These are phyloP conservation scores for Candida boleticola DNA, from an alignment of 805 yeast genomes.

Conservation along the genomic window DNA sequence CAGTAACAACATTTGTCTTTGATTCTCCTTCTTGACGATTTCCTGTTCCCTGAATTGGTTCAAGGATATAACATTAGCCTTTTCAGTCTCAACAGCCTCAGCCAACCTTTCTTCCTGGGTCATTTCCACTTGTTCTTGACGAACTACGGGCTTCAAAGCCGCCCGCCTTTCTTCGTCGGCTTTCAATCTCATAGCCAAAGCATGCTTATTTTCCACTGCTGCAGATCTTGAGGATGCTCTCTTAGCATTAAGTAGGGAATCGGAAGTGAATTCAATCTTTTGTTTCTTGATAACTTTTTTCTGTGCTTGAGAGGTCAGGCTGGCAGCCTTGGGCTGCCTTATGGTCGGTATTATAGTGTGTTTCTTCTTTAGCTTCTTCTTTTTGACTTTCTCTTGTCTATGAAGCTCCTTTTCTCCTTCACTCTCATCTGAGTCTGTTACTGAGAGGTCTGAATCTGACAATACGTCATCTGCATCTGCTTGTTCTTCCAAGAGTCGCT, in stretches of 20 bases:
- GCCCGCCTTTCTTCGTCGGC: constrained; percentile 63
- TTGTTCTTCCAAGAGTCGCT: constrained; percentile 19
- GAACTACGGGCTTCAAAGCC: constrained; percentile 41
- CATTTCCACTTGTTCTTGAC: constrained; percentile 45
- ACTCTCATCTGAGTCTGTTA: constrained; percentile 58
- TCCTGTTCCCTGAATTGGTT: constrained; percentile 83
- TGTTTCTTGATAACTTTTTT: constrained; percentile 9
- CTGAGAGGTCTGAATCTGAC: constrained; percentile 53
- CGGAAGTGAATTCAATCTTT: constrained; percentile 34
- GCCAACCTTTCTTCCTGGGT: constrained; percentile 71
- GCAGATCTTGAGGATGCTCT: constrained; percentile 76
- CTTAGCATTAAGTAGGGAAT: constrained; percentile 52
- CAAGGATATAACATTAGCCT: constrained; percentile 67
- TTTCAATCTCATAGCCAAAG: constrained; percentile 68
- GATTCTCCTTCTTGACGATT: constrained; percentile 70
- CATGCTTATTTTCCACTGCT: constrained; percentile 73
- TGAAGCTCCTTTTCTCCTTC: constrained; percentile 67
- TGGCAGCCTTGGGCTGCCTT: constrained; percentile 27
- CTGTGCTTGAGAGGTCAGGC: constrained; percentile 27
- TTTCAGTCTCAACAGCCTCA: constrained; percentile 88
- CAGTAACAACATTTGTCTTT: constrained; percentile 68
- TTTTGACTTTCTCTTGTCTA: constrained; percentile 38
- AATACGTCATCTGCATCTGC: constrained; percentile 48
- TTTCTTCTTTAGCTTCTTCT: constrained; percentile 23
- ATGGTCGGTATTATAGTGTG: constrained; percentile 28